Evolutionary conservation across 495 filamentous ascomycete species (phyloP), one percentile per base, ranked within the genome.

Genomic region (Aspergillus olivimuriae): DNA sequence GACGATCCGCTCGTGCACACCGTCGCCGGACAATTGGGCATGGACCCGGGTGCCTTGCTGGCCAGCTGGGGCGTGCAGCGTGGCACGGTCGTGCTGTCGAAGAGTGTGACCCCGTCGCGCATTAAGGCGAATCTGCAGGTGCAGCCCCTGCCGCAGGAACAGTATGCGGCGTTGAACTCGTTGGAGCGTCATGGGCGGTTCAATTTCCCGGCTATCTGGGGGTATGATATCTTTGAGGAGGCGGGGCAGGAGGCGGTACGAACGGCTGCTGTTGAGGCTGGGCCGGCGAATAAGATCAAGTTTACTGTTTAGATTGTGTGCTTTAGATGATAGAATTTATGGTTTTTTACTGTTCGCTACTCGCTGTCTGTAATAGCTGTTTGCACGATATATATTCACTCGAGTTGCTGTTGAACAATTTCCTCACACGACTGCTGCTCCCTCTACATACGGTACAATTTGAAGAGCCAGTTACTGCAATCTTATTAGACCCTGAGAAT

Each of bases 61-160:
- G 63, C 65, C 23, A 66, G 62, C 24, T 75, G 73, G 73, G 67
- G 63, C n/a, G 56, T 75, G 3, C 66, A 73, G 53, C 63, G 73
- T 14, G 73, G 70, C 10, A 70, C 65, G 22, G 63, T 70, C 17
- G 68, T 74, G 4, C 33, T 78, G 24, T 65, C 72, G 2, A 78
- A 76, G 61, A 73, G 65, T 37, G 66, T 68, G 2, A 73, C 71
- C 1, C 66, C 63, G 2, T 50, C 50, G n/a, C 60, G 70, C 4
- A 75, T 78, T 41, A 55, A 50, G 12, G 52, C 64, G 16, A 72
- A 76, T 43, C 46, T 65, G 0, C 39, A 62, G 38, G 55, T 60
- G 1, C 31, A 41, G 18, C 11, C 21, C 3, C 45, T 74, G 6
- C 50, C 66, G 0, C 58, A 65, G 30, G 60, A 67, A 9, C 63